phyloP scores from a whole-genome alignment of 2,329 filamentous ascomycete species.

The Didymella exigua region DNA sequence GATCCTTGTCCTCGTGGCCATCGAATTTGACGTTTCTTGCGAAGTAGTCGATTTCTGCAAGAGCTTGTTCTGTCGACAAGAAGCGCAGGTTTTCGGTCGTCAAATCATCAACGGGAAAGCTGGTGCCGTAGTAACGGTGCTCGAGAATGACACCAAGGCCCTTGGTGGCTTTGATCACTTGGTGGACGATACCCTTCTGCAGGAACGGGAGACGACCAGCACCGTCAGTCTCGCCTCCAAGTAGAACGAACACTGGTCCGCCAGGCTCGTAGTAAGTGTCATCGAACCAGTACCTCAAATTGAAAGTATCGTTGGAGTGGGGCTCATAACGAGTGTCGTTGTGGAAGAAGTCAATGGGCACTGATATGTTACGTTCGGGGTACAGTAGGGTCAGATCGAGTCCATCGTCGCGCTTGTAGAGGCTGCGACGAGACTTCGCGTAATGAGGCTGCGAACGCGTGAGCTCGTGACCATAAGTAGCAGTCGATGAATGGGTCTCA shows the following conservation, averaged over 20 bases:
- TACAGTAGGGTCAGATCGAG: slow-evolving; percentile 50
- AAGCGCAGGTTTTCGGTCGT: slow-evolving; percentile 75
- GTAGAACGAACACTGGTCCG: slow-evolving; percentile 80
- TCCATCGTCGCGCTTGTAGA: slow-evolving; percentile 37
- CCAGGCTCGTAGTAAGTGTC: slow-evolving; percentile 74
- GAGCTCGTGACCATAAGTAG: not conserved
- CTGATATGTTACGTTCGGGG: slow-evolving; percentile 58
- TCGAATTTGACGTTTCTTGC: slow-evolving; percentile 73
- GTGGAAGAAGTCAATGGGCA: slow-evolving; percentile 80
- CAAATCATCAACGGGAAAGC: slow-evolving; percentile 71
- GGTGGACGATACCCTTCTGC: slow-evolving; percentile 76
- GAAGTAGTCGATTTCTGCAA: slow-evolving; percentile 84
- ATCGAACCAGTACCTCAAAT: slow-evolving; percentile 84
- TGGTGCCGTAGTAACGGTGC: slow-evolving; percentile 84
- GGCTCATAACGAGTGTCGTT: slow-evolving; percentile 79
- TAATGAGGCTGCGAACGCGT: slow-evolving; percentile 20
- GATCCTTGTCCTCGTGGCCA: slow-evolving; percentile 65
- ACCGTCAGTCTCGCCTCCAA: slow-evolving; percentile 72
- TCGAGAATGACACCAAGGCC: slow-evolving; percentile 83
- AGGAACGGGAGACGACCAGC: slow-evolving; percentile 70
- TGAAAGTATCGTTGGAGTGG: slow-evolving; percentile 70
- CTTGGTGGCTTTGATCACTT: slow-evolving; percentile 68
- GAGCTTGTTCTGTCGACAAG: slow-evolving; percentile 79
- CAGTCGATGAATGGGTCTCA: not conserved
- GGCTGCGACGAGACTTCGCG: slow-evolving; percentile 23